Conservation (phyloP, 2,329 filamentous ascomycete species). For the Diaporthe eres region DNA sequence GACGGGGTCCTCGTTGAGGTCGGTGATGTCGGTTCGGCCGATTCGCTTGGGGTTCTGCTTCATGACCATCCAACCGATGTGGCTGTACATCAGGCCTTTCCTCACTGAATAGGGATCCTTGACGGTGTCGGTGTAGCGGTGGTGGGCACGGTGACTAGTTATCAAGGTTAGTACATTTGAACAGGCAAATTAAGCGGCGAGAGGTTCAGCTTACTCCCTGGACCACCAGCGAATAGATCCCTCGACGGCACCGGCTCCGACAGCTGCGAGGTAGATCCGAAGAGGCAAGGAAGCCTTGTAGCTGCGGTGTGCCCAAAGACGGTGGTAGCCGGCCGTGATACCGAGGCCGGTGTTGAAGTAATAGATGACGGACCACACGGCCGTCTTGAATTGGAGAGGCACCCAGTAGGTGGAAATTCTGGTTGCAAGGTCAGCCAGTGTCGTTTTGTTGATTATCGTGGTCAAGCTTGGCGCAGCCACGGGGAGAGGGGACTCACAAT, state of each 20-base stretch:
- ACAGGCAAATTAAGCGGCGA: too few species aligned
- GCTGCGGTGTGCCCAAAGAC: slow-evolving; percentile 88
- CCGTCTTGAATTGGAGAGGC: slow-evolving; percentile 79
- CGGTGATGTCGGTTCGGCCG: slow-evolving; percentile 89
- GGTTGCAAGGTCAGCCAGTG: background rate
- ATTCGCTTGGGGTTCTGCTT: slow-evolving; percentile 94
- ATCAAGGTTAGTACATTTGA: background rate
- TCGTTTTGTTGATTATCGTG: background rate
- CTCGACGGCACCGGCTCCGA: slow-evolving; percentile 86
- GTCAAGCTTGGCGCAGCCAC: background rate
- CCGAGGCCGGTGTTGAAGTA: slow-evolving; percentile 89
- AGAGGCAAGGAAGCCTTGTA: slow-evolving; percentile 84
- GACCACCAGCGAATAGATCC: slow-evolving; percentile 93
- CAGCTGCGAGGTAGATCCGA: slow-evolving; percentile 84
- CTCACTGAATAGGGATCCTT: slow-evolving; percentile 93
- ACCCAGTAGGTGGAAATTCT: slow-evolving; percentile 81
- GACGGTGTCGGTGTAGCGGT: slow-evolving; percentile 92
- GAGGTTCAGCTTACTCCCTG: slow-evolving; percentile 62
- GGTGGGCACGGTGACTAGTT: slow-evolving; percentile 81
- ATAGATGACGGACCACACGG: slow-evolving; percentile 80
- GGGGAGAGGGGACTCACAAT: slow-evolving; percentile 52
- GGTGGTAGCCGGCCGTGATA: slow-evolving; percentile 85
- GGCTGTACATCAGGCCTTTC: slow-evolving; percentile 88
- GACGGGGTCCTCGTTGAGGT: slow-evolving; percentile 87
- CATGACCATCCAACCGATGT: slow-evolving; percentile 93